These are phyloP conservation scores for Patellifolia procumbens DNA, from an alignment of 179 eudicot genomes.

Conservation along the genomic window DNA sequence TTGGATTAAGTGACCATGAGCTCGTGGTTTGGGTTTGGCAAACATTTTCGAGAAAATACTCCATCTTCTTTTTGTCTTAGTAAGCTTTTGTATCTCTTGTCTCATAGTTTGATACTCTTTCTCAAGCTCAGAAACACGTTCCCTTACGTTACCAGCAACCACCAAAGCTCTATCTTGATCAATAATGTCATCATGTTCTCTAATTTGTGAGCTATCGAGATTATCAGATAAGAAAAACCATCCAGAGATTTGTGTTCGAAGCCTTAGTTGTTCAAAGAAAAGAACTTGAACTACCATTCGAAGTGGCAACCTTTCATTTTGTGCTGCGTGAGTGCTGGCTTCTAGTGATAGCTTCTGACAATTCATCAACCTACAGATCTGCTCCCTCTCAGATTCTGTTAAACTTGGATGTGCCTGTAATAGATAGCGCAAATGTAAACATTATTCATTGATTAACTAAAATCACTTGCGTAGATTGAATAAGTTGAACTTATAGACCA, in stretches of 20 bases:
- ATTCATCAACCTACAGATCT: conserved; percentile 75
- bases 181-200: conserved; percentile 29
- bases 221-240: conserved; percentile 78
- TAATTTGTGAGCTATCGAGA: conserved; percentile 46
- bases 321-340: conserved; percentile 87
- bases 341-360: conserved; percentile 85
- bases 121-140: conserved; percentile 81
- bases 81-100: conserved; percentile 69
- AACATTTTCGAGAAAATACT: conserved; percentile 42
- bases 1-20: conserved; percentile 16
- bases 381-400: conserved; percentile 74
- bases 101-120: conserved; percentile 85
- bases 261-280: conserved; percentile 77
- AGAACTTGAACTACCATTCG: conserved; percentile 81
- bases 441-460: background rate
- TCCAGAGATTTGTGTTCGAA: conserved; percentile 76
- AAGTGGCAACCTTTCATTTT: conserved; percentile 85
- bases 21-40: conserved; percentile 33
- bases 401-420: conserved; percentile 83
- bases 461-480: too few relatives aligned
- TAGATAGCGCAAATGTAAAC: background rate
- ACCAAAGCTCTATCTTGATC: conserved; percentile 67
- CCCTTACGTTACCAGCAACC: conserved; percentile 70
- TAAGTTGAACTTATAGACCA: too few relatives aligned
- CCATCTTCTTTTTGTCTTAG: conserved; percentile 45